A percentile compares a stretch with the other conserved stretches of the same genome.
Evolutionary conservation across 1,284 basidiomycete species (phyloP).

Genomic region (Leccinum griseonigrum): DNA sequence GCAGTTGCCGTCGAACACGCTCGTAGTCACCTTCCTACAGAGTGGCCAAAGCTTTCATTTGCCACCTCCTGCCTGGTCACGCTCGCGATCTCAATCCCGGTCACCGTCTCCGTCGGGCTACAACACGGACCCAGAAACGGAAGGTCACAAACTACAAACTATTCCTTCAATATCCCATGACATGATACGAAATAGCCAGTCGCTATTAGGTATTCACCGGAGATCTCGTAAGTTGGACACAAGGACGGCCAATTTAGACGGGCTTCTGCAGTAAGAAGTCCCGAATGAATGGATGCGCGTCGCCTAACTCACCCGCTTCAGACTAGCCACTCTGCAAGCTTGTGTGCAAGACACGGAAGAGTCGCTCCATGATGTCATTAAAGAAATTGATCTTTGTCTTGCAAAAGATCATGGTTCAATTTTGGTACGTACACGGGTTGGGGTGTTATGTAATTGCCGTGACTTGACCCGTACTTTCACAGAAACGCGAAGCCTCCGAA

Average conservation of each 20-base stretch:
- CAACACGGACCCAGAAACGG: constrained; percentile 67
- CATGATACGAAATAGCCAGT: constrained; percentile 15
- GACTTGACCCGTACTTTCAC: constrained; percentile 21
- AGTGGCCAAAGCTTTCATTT: constrained; percentile 58
- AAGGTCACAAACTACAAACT: constrained; percentile 35
- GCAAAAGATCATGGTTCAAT: constrained; percentile 40
- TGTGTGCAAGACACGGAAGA: constrained; percentile 65
- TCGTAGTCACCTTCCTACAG: constrained; percentile 63
- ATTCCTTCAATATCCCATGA: constrained; percentile 21
- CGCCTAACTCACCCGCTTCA: constrained; percentile 28
- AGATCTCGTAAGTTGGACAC: constrained; percentile 28
- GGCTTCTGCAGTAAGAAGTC: constrained; percentile 62
- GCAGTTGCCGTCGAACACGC: constrained; percentile 68
- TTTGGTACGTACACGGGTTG: constrained; percentile 39
- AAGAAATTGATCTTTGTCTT: constrained; percentile 53
- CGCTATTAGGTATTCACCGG: constrained; percentile 18
- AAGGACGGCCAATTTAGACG: constrained; percentile 60
- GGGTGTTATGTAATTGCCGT: constrained; percentile 26
- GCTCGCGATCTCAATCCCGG: constrained; percentile 39
- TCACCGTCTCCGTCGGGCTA: constrained; percentile 58
- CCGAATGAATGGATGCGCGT: constrained; percentile 6
- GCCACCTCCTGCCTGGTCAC: constrained; percentile 34
- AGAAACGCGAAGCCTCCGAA: constrained; percentile 66
- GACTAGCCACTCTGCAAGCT: constrained; percentile 69
- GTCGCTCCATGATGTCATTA: constrained; percentile 54